A percentile compares a stretch with the other conserved stretches of the same genome.
Conservation (phyloP, 768 basidiomycete species). For the Trametes maxima region DNA sequence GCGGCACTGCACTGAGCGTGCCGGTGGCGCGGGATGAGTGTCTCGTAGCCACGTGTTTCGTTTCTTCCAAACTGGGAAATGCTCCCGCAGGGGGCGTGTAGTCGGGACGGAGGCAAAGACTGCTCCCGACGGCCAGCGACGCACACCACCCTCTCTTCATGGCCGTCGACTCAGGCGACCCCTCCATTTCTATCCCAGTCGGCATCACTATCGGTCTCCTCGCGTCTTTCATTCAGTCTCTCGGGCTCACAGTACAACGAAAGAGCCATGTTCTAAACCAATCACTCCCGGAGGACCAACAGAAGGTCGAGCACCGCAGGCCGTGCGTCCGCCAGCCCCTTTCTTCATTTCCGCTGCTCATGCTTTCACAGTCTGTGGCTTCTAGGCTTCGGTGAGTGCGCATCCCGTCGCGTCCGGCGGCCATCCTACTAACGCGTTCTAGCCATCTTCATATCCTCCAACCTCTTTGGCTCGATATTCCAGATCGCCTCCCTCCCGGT, state of each 20-base stretch:
- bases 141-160: conserved; percentile 23
- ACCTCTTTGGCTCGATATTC: conserved; percentile 84
- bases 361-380: conserved; percentile 71
- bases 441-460: conserved; percentile 84
- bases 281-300: conserved; percentile 60
- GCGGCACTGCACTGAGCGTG: too few species aligned
- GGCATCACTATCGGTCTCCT: conserved; percentile 66
- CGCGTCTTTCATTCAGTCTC: conserved; percentile 85
- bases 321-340: conserved; percentile 55
- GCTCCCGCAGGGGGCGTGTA: neutral
- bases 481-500: conserved; percentile 94
- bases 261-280: conserved; percentile 91
- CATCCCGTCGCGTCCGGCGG: conserved; percentile 3
- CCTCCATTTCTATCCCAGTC: conserved; percentile 42
- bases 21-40: neutral
- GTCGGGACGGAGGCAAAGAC: neutral
- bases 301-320: conserved; percentile 72
- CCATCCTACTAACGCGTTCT: conserved; percentile 11
- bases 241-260: conserved; percentile 90
- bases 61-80: neutral
- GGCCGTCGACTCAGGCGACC: conserved; percentile 27
- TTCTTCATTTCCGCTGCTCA: conserved; percentile 11
- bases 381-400: conserved; percentile 64
- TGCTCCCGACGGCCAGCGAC: neutral
- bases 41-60: conserved; percentile 13